These are phyloP conservation scores for Sporothrix luriei DNA, from an alignment of 2,329 filamentous ascomycete genomes.

Conservation along the genomic window DNA sequence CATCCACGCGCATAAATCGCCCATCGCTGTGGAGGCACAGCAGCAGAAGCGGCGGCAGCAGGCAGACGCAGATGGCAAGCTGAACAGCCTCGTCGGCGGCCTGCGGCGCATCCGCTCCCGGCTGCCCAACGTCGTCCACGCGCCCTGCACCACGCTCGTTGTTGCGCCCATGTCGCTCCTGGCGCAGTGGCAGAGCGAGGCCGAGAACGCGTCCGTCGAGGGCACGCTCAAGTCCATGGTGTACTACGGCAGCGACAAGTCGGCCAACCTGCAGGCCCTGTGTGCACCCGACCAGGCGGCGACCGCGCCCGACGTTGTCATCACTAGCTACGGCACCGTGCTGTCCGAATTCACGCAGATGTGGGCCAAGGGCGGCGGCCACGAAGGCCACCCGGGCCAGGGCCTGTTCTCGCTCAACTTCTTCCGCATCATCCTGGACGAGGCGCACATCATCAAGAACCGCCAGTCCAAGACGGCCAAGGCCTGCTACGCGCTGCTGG, in stretches of 20 bases:
- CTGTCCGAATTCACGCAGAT: conserved; percentile 86
- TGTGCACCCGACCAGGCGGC: conserved; percentile 74
- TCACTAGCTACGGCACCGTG: conserved; percentile 92
- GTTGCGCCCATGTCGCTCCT: conserved; percentile 96
- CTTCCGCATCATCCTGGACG: conserved; percentile 92
- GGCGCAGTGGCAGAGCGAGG: conserved; percentile 96
- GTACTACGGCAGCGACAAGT: conserved; percentile 90
- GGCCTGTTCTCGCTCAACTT: conserved; percentile 92
- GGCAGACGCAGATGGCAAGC: conserved; percentile 28
- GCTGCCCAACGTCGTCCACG: conserved; percentile 59
- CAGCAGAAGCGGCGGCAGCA: conserved; percentile 36
- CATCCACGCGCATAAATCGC: conserved; percentile 77
- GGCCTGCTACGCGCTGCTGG: conserved; percentile 87
- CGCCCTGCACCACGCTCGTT: conserved; percentile 88
- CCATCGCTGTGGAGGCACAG: conserved; percentile 50
- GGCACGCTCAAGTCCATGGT: conserved; percentile 82
- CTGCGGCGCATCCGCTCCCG: conserved; percentile 49
- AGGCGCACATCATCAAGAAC: conserved; percentile 92
- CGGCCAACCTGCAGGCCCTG: conserved; percentile 72
- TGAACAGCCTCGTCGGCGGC: conserved; percentile 53
- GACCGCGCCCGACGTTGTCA: conserved; percentile 83
- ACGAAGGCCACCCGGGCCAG: conserved; percentile 63
- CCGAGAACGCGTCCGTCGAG: conserved; percentile 81
- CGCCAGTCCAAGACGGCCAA: conserved; percentile 89
- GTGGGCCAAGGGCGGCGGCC: conserved; percentile 45